Base-by-base conservation (phyloP, 164 flowering plant genomes). In the Liquidambar formosana region DNA sequence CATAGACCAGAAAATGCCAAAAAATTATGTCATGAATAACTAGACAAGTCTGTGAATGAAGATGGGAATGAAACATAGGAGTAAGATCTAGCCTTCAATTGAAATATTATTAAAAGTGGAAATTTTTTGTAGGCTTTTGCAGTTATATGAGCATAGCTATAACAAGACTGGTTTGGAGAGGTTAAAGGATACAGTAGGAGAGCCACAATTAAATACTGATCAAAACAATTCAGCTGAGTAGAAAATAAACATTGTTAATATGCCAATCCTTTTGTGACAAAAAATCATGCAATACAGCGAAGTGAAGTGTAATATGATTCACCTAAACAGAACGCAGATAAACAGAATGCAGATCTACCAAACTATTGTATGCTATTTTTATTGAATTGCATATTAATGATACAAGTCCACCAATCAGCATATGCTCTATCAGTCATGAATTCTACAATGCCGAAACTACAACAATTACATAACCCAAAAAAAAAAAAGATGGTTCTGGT, bases 381-480 rank as follows among this genome's bases (percentile, higher is more conserved):
- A 82, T 79, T 26, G 53, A 76, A 51, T 68, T 63, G 68, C 75
- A 66, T 68, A 68, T 57, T 58, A 75, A 75, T 74, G 76, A 72
- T 81, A 81, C 83, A 81, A 16, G 78, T 73, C 74, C 78, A 71
- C 58, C 74, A 76, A 81, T 84, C 70, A 70, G 68, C 75, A 76
- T 68, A 79, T 67, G 76, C 68, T 78, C 81, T 73, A 70, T 71
- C 77, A 67, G 79, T 77, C 74, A 69, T 71, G 77, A 73, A 77
- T 73, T 71, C 75, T 76, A 73, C 75, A 75, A 64, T 28, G 65
- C 67, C 23, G 64, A 67, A 72, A 44, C 72, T 75, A 79, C 84
- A 74, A 78, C 82, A 84, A 73, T 69, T 72, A 80, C 78, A 75
- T 61, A 75, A 68, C 75, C 61, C 25, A 76, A 65, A 67, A 62